Conservation (phyloP, 805 yeast species). For the Pichia cabralensis region DNA sequence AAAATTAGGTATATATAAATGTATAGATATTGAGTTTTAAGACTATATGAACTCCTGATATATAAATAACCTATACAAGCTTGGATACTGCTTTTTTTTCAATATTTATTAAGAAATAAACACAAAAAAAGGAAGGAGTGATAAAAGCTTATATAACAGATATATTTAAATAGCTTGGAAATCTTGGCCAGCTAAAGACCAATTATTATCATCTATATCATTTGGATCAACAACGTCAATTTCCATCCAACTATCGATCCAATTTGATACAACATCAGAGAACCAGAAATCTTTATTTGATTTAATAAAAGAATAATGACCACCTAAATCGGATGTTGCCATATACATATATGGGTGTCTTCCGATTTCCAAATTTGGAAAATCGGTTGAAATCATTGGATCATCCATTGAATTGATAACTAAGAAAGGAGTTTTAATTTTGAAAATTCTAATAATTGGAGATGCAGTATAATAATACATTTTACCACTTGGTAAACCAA, state of each 20-base stretch:
- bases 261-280: slow-evolving; percentile 31
- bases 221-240: slow-evolving; percentile 8
- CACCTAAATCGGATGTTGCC: slow-evolving; percentile 56
- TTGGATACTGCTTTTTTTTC: no score
- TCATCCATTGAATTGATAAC: slow-evolving; percentile 58
- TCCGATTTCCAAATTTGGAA: slow-evolving; percentile 40
- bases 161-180: no score
- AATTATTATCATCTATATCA: slow-evolving; percentile 15
- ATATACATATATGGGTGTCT: slow-evolving; percentile 50
- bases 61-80: no score
- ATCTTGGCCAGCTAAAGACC: no score
- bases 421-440: slow-evolving; percentile 52
- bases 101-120: no score
- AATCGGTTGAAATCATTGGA: slow-evolving; percentile 47
- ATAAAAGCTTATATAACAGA: no score
- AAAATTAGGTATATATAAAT: no score
- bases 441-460: slow-evolving; percentile 44
- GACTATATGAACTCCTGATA: no score
- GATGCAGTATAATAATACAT: slow-evolving; percentile 60
- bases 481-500: slow-evolving; percentile 52
- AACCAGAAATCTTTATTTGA: slow-evolving; percentile 39
- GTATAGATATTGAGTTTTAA: no score
- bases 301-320: slow-evolving; percentile 51
- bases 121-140: no score
- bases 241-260: slow-evolving; percentile 29